phyloP scores from a whole-genome alignment of 2,329 filamentous ascomycete genomes.

The Parafenestella ontariensis region DNA sequence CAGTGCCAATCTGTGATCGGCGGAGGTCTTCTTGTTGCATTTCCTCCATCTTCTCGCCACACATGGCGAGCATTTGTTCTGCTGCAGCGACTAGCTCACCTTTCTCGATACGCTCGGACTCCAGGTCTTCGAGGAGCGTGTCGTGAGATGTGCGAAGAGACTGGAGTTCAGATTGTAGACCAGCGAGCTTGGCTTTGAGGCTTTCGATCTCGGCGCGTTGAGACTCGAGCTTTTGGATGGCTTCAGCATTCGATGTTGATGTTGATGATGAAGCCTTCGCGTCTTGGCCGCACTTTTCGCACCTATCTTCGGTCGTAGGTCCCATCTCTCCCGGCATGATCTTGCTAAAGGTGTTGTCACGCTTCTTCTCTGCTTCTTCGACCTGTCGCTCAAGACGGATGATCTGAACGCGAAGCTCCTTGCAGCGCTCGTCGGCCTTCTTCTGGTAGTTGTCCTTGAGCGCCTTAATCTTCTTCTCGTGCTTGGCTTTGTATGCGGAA shows the following conservation, averaged over 20 bases:
- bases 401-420: conserved; percentile 76
- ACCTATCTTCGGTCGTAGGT: conserved; percentile 10
- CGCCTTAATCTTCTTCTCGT: conserved; percentile 93
- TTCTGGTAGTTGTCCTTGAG: conserved; percentile 83
- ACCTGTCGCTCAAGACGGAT: conserved; percentile 76
- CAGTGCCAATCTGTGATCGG: conserved; percentile 56
- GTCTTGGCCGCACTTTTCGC: conserved; percentile 21
- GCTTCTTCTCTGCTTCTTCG: conserved; percentile 71
- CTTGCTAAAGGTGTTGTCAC: conserved; percentile 70
- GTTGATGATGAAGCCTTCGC: conserved; percentile 6
- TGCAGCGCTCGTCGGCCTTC: conserved; percentile 87
- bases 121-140: conserved; percentile 68
- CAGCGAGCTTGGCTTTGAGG: conserved; percentile 75
- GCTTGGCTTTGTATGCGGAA: conserved; percentile 92
- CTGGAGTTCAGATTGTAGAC: conserved; percentile 74
- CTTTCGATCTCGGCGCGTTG: conserved; percentile 72
- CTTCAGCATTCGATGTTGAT: conserved; percentile 40
- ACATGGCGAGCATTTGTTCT: conserved; percentile 82
- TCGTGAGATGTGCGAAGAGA: conserved; percentile 75
- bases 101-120: conserved; percentile 81
- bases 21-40: conserved; percentile 54
- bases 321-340: conserved; percentile 42
- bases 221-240: conserved; percentile 63
- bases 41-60: conserved; percentile 53
- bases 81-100: conserved; percentile 81